phyloP scores from a whole-genome alignment of 176 grass and related monocot genomes.

The Oryza longistaminata region DNA sequence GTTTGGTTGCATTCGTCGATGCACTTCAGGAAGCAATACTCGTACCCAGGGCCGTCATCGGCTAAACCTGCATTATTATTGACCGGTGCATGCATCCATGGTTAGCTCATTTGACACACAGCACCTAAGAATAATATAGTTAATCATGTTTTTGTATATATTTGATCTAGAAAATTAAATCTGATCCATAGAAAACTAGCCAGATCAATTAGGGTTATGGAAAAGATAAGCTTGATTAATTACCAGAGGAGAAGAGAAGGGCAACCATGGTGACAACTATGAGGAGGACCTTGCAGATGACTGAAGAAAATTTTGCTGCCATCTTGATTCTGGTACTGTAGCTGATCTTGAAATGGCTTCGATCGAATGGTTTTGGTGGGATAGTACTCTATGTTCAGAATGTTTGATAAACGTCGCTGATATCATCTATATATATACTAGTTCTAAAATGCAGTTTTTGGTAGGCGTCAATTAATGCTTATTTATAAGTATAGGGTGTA shows the following conservation, averaged over 20 bases:
- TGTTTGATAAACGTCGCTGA: not conserved
- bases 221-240: not conserved
- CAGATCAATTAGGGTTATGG: too few relatives aligned
- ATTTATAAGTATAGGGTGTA: not conserved
- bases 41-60: not conserved
- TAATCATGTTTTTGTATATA: not conserved
- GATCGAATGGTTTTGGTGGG: not conserved
- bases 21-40: not conserved
- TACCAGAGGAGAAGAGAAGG: not conserved
- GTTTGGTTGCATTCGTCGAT: not conserved
- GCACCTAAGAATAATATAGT: not conserved
- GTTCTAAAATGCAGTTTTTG: not conserved
- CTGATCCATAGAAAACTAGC: too few relatives aligned
- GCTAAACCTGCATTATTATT: not conserved
- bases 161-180: not conserved
- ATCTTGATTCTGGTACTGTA: not conserved
- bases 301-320: not conserved
- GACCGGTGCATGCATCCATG: not conserved
- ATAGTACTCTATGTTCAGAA: not conserved
- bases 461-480: not conserved
- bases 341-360: not conserved
- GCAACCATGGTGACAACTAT: not conserved
- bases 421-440: not conserved
- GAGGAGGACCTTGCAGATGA: not conserved
- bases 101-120: not conserved